Evolutionary conservation across 805 yeast genomes (phyloP).

Genomic region (Kodamaea jinghongensis): DNA sequence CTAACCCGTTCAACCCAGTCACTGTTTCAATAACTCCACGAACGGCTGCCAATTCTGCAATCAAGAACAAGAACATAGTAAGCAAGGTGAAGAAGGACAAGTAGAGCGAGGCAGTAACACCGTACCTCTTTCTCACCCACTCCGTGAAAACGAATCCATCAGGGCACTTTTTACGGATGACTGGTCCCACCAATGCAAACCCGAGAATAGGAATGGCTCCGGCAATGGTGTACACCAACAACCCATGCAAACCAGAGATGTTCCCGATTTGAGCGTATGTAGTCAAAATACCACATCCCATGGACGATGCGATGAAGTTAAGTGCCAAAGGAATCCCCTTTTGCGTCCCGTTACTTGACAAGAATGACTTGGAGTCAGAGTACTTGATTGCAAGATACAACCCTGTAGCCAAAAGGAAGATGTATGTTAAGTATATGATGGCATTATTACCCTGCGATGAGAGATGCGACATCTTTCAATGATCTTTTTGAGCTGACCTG

Average conservation of each 20-base stretch:
- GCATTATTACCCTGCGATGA: constrained; percentile 44
- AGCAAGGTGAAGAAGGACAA: constrained; percentile 78
- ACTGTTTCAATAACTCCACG: constrained; percentile 72
- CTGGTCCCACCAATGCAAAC: constrained; percentile 83
- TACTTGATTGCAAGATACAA: constrained; percentile 53
- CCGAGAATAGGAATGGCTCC: constrained; percentile 83
- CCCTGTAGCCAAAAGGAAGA: constrained; percentile 39
- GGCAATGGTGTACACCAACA: constrained; percentile 71
- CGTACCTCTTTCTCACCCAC: constrained; percentile 88
- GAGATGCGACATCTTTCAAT: constrained; percentile 22
- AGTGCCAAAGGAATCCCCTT: constrained; percentile 77
- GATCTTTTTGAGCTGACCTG: not conserved
- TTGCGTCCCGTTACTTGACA: constrained; percentile 79
- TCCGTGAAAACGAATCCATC: constrained; percentile 89
- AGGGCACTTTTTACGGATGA: constrained; percentile 75
- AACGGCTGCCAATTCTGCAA: constrained; percentile 80
- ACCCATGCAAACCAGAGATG: constrained; percentile 81
- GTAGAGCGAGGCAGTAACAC: constrained; percentile 67
- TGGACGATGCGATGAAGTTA: constrained; percentile 88
- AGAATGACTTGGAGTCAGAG: constrained; percentile 52
- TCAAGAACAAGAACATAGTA: constrained; percentile 83
- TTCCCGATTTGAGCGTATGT: constrained; percentile 88
- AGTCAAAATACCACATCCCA: constrained; percentile 82
- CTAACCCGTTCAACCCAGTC: constrained; percentile 76
- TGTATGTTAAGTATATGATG: constrained; percentile 40